Evolutionary conservation across 306 rosid genomes (phyloP).

Genomic region (Boehmeria nivea): DNA sequence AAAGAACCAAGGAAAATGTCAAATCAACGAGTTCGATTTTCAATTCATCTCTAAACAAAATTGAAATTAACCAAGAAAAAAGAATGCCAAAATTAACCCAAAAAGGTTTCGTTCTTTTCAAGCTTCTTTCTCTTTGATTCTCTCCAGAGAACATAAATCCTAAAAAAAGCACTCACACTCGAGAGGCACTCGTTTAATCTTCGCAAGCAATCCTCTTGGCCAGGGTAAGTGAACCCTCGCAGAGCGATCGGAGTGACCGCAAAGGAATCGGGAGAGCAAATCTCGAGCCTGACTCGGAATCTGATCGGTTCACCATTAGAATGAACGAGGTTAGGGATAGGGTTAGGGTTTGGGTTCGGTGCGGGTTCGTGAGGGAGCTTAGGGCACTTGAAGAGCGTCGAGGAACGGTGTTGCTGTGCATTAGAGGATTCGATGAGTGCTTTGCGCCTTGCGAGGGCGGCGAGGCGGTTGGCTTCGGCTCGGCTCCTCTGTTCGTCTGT

Average conservation of each 20-base stretch:
- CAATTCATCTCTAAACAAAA: not conserved
- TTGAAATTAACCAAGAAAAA: not conserved
- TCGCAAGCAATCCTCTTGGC: conserved; percentile 35
- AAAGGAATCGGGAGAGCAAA: conserved; percentile 73
- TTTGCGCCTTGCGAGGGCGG: conserved; percentile 76
- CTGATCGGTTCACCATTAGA: not conserved
- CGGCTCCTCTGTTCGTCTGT: conserved; percentile 67
- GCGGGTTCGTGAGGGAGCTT: conserved; percentile 38
- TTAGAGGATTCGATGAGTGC: conserved; percentile 39
- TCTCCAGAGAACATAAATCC: not conserved
- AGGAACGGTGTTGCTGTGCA: conserved; percentile 23
- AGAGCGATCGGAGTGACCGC: conserved; percentile 42
- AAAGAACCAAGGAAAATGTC: not conserved
- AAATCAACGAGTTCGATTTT: not conserved
- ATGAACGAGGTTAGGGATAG: not conserved
- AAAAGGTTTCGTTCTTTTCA: not conserved
- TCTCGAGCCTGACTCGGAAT: conserved; percentile 65
- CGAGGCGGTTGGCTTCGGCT: conserved; percentile 68
- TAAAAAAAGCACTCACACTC: conserved; percentile 28
- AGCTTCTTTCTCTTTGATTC: not conserved
- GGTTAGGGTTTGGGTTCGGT: conserved; percentile 7
- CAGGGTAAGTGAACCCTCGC: conserved; percentile 36
- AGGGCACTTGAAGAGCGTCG: conserved; percentile 71
- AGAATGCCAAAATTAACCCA: too few species aligned
- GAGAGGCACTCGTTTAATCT: conserved; percentile 38